Evolutionary conservation across 2,329 filamentous ascomycete species (phyloP).

Genomic region (Aspergillus hortae): DNA sequence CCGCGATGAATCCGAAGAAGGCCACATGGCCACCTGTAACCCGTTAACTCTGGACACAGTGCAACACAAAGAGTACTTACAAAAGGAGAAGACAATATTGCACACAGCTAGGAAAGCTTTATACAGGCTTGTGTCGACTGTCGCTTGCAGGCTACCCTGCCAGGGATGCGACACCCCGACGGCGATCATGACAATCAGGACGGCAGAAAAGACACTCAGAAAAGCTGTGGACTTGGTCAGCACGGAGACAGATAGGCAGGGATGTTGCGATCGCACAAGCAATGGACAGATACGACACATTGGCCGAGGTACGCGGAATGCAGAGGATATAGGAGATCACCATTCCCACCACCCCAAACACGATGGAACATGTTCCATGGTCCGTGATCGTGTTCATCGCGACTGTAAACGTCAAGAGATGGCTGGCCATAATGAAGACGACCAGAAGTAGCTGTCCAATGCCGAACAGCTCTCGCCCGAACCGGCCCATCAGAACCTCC

Average conservation of each 20-base stretch:
- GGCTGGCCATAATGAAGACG: constrained; percentile 64
- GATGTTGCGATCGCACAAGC: constrained; percentile 32
- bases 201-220: constrained; percentile 58
- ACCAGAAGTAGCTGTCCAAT: constrained; percentile 59
- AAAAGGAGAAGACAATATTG: constrained; percentile 68
- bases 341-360: constrained; percentile 57
- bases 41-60: constrained; percentile 50
- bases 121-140: constrained; percentile 43
- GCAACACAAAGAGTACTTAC: constrained; percentile 38
- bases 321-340: constrained; percentile 55
- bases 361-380: constrained; percentile 58
- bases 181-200: constrained; percentile 62
- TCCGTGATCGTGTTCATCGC: constrained; percentile 61
- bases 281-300: constrained; percentile 58
- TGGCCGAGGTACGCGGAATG: constrained; percentile 58
- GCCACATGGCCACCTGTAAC: constrained; percentile 56
- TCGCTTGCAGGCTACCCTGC: constrained; percentile 25
- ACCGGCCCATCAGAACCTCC: constrained; percentile 55
- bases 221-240: constrained; percentile 40
- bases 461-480: constrained; percentile 60
- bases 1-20: constrained; percentile 63
- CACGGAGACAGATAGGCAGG: background rate
- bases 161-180: constrained; percentile 51
- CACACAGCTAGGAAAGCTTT: constrained; percentile 56
- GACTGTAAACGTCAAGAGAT: constrained; percentile 64